Base-by-base conservation (phyloP, 257 asterid species). In the Nicotiana tomentosiformis region DNA sequence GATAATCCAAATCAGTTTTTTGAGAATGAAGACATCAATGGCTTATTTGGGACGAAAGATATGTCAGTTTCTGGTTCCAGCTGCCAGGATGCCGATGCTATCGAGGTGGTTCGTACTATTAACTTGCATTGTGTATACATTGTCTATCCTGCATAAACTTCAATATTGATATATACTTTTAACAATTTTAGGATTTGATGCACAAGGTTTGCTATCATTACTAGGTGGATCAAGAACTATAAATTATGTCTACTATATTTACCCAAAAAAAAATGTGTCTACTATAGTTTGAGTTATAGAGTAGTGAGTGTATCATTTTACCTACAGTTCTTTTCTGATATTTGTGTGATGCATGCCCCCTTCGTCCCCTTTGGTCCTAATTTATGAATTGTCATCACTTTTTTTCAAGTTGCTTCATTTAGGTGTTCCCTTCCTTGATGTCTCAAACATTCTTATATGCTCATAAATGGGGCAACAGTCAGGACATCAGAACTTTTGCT, bases 11-110 rank as follows among this genome's bases (percentile, higher is more conserved):
- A 89, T 29, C 89, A 83, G 79, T 91, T 91, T 83, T 90, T 92
- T 32, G 88, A 85, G 55, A 83, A 88, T 77, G 92, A 90, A 26
- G 95, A 89, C 12, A 87, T 93, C 23, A 91, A 90, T 83, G 98
- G 90, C 77, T 77, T 96, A 20, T 94, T 91, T 86, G 93, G 92
- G 81, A 81, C 78, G 51, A 89, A 87, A 51, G 88, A 82, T 76
- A 85, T 89, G 83, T 88, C 95, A 58, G 88, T 80, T 80, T 88
- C 87, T 81, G 88, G 84, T 72, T 92, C 92, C 76, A 89, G 87
- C 85, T 84, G 90, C 86, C 91, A 86, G 84, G 90, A 85, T 86
- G 86, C 84, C 43, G 51, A 49, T 7, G 66, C 66, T 46, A 33
- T 51, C 30, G 78, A 81, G 83, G 83, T 81, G 17, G 74, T 30